Evolutionary conservation across 2,329 filamentous ascomycete species (phyloP), one percentile per base, ranked within the genome.

Genomic region (Penicillium sp.): DNA sequence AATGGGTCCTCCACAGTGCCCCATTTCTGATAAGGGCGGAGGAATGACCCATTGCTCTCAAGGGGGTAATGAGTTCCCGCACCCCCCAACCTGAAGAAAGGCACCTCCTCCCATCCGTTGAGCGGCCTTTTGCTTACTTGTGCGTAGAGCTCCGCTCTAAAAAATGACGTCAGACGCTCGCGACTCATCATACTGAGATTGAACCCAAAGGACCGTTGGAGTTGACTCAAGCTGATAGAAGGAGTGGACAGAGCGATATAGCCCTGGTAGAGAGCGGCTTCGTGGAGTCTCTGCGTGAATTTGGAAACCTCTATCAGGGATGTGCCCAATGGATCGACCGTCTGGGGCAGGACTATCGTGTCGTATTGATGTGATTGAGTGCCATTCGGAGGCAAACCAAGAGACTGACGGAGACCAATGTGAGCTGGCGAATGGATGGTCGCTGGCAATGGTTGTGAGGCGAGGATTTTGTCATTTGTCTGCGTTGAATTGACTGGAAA

Each of bases 51-150:
- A 27, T n/a, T 26, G 34, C 27, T 13, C 13, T 28, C 11, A 42
- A 46, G 35, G 7, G 53, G 48, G 38, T 61, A 60, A 39, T 62
- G 59, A 18, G 57, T 59, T 25, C 59, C 59, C 9, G 58, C 57
- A 13, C 58, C 49, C 6, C 58, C 58, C 2, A 61, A 44, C n/a
- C 49, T 50, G 44, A 59, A 61, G n/a, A 60, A 56, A 3, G 58
- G 58, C 9, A 61, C 46, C n/a, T 54, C 50, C 7, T 53, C 51
- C 54, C 58, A 60, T 42, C 52, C 51, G 8, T 57, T 52, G 5
- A 60, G 28, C 13, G 39, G 45, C 24, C 45, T 54, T 13, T 48
- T 51, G 12, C 41, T 54, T 5, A 57, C 39, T 28, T 51, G 50
- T 6, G 52, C 53, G 33, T 56, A 47, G 8, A 60, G 12, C 26